Percentiles rank a stretch among this genome's conserved stretches.
phyloP scores from a whole-genome alignment of 805 yeast genomes.

The Metschnikowia baotianmanensis region DNA sequence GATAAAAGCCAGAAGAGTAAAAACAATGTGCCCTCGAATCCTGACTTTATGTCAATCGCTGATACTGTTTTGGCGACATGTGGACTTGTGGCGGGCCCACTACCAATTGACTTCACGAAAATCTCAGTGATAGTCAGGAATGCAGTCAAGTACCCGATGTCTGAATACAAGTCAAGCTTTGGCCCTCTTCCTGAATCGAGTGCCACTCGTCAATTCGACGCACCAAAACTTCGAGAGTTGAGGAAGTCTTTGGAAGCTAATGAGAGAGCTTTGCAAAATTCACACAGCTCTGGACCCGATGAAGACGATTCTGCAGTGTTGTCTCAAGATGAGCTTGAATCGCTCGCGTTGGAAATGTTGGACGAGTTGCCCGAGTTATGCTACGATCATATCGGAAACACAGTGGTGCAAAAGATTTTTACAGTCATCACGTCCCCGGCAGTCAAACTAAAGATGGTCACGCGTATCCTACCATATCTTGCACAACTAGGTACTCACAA shows the following conservation, averaged over 20 bases:
- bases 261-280: conserved; percentile 19
- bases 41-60: conserved; percentile 3
- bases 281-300: conserved; percentile 3
- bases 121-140: conserved; percentile 44
- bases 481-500: conserved; percentile 94
- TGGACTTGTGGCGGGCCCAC: conserved; percentile 8
- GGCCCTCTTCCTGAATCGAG: conserved; percentile 79
- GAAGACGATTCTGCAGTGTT: conserved; percentile 24
- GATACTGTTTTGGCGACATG: conserved; percentile 9
- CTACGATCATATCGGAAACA: conserved; percentile 91
- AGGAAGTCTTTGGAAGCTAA: conserved; percentile 54
- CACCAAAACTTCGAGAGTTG: conserved; percentile 83
- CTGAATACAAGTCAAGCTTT: conserved; percentile 51
- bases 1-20: background rate
- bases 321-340: conserved; percentile 72
- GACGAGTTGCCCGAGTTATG: conserved; percentile 88
- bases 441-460: conserved; percentile 77
- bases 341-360: conserved; percentile 76
- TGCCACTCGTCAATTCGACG: conserved; percentile 71
- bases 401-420: conserved; percentile 89
- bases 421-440: conserved; percentile 61
- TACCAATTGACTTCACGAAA: conserved; percentile 33
- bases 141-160: conserved; percentile 37
- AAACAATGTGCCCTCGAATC: background rate
- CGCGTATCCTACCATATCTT: conserved; percentile 70